A percentile compares a stretch with the other conserved stretches of the same genome.
Conservation (phyloP, 148 eudicot genomes). For the Mesembryanthemum crystallinum region DNA sequence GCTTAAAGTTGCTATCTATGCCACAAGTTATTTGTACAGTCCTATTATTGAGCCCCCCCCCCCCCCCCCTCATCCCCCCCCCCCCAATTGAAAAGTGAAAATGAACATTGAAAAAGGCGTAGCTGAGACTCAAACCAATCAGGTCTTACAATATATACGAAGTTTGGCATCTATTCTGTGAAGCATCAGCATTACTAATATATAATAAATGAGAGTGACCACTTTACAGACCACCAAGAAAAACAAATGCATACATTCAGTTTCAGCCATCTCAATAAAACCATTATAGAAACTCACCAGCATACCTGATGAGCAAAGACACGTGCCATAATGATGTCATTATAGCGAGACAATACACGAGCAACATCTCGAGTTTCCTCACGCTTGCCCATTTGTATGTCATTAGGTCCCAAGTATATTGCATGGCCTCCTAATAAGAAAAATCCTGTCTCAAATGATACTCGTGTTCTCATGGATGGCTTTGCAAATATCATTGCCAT, state of each 20-base stretch:
- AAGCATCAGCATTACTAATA: background rate
- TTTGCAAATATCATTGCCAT: constrained; percentile 99
- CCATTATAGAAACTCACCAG: constrained; percentile 35
- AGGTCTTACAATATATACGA: no score
- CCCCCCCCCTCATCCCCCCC: no score
- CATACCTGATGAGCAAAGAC: constrained; percentile 98
- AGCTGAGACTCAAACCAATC: no score
- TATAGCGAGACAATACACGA: constrained; percentile 87
- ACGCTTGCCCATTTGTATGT: constrained; percentile 98
- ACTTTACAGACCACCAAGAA: background rate
- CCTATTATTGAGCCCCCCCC: background rate
- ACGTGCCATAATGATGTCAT: constrained; percentile 98
- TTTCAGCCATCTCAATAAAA: constrained; percentile 12
- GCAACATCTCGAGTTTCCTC: constrained; percentile 99
- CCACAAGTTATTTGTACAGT: background rate
- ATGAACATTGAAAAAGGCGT: no score
- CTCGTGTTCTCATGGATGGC: constrained; percentile 98
- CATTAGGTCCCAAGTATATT: constrained; percentile 84
- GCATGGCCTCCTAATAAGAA: constrained; percentile 96
- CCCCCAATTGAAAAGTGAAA: no score
- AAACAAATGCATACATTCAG: no score
- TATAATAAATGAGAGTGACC: background rate
- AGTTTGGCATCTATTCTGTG: background rate
- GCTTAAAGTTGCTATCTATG: background rate
- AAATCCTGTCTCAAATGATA: constrained; percentile 97